Evolutionary conservation across 2,329 filamentous ascomycete genomes (phyloP).

Genomic region (Cadophora sp.): DNA sequence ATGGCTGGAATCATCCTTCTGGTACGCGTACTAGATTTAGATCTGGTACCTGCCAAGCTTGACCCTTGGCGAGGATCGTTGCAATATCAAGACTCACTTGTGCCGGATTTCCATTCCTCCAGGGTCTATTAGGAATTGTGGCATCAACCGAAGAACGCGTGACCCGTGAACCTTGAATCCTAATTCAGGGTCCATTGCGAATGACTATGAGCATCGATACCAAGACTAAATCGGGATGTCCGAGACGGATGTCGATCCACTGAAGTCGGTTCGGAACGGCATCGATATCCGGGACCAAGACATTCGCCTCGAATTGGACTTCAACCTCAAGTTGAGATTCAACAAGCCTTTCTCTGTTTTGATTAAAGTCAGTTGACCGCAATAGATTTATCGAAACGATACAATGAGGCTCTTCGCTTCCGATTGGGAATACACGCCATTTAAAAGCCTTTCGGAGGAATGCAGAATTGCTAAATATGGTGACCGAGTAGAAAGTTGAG

Average conservation of each 20-base stretch:
- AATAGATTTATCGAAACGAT: neutral
- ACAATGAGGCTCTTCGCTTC: neutral
- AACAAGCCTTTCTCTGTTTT: neutral
- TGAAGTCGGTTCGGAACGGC: neutral
- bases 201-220: neutral
- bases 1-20: conserved; percentile 17
- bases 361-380: neutral
- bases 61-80: neutral
- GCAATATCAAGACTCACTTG: neutral
- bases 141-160: neutral
- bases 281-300: conserved; percentile 9
- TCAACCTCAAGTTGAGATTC: neutral
- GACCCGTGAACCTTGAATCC: neutral
- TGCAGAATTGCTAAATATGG: neutral
- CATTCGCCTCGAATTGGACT: neutral
- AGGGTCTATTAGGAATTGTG: neutral
- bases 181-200: neutral
- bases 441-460: neutral
- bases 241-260: neutral
- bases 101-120: neutral
- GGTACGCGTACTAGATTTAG: neutral
- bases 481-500: conserved; percentile 5
- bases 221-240: neutral
- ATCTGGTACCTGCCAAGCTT: neutral
- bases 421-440: neutral